A percentile compares a stretch with the other conserved stretches of the same genome.
Conservation (phyloP, 257 asterid species). For the Nicotiana sylvestris region DNA sequence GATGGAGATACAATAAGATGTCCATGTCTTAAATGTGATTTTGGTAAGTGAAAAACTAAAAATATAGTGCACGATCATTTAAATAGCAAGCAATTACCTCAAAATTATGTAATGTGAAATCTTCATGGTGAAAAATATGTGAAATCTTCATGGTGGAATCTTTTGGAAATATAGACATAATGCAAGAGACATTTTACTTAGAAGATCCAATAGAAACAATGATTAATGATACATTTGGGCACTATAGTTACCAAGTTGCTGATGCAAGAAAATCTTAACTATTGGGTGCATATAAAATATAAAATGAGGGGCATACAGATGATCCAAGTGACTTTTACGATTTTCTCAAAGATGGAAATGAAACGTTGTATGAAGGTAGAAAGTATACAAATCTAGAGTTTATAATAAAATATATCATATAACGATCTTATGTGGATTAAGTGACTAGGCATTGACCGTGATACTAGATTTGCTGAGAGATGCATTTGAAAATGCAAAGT, state of each 20-base stretch:
- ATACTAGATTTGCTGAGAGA: not conserved
- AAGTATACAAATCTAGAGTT: not conserved
- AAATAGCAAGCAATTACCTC: not conserved
- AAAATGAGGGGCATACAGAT: not conserved
- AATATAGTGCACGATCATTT: not conserved
- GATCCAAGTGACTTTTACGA: not conserved
- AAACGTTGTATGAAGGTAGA: not conserved
- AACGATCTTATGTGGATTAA: not conserved
- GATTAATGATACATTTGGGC: no score
- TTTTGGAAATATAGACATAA: not conserved
- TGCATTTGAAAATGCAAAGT: not conserved
- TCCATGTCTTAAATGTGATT: not conserved
- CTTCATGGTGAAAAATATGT: no score
- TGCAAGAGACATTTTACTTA: no score
- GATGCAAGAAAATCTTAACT: not conserved
- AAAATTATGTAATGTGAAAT: not conserved
- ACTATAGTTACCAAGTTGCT: not conserved
- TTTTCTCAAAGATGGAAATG: not conserved
- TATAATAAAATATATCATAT: not conserved
- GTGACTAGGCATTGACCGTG: not conserved
- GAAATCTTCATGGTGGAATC: no score
- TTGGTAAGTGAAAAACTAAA: no score
- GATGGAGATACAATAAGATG: not conserved
- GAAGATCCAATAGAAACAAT: no score
- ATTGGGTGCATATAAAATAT: no score